Base-by-base conservation (phyloP, 352 stramenopile genomes). In the Pythium aquatile region DNA sequence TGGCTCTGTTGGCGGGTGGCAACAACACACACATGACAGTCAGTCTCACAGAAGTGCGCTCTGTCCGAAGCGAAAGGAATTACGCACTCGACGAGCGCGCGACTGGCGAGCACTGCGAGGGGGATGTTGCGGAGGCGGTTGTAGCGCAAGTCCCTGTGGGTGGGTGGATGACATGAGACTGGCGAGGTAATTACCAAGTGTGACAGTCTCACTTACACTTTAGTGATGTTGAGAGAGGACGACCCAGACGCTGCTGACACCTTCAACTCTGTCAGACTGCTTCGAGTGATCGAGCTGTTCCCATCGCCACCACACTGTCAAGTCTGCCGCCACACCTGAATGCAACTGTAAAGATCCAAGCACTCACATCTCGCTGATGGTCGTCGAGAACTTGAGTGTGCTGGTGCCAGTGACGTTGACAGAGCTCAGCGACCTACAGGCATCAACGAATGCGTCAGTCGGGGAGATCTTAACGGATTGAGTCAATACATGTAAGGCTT, bases 121-220 rank as follows among this genome's bases (percentile, higher is more conserved):
- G 63, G 63, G 11, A 69, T 61, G 28, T 20, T 32, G 24, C 56
- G 63, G 14, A 69, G 55, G 29, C 40, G 30, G 39, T 64, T 69
- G 30, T 48, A 64, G 28, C 57, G 35, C 26, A 69, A 53, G n/a
- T 69, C 56, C 14, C 63, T 69, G 35, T 33, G 32, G 2, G 44
- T 30, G 44, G 5, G 7, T 17, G 2, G 0, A 10, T 7, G n/a
- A 0, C 24, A 17, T 51, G 3, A 30, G 20, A 5, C 29, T 5
- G 10, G 37, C 10, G 9, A 42, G 11, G 10, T 5, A 6, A n/a
- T 16, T 13, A 42, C 2, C 10, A n/a, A 42, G 37, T 4, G 14
- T 1, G 40, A 47, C 5, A 20, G 20, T 51, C 44, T 51, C 44
- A 51, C 44, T 28, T 51, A 51, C 44, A 51, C 44, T 30, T 51